Evolutionary conservation across 176 grass and related monocot species (phyloP), one percentile per base, ranked within the genome.

Genomic region (Ampelocalamus luodianensis): DNA sequence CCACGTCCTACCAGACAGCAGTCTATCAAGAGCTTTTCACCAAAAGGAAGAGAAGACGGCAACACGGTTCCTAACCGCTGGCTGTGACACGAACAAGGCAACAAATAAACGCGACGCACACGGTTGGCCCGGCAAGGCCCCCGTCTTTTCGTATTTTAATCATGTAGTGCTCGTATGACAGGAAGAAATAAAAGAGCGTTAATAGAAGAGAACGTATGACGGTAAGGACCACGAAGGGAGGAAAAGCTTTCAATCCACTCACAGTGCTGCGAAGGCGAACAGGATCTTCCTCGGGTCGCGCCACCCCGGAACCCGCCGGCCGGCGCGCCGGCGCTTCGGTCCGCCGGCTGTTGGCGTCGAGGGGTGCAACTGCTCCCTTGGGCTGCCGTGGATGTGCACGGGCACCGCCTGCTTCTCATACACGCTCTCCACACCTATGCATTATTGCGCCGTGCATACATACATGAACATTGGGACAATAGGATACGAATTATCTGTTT

Each of bases 221-320:
- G 1, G n/a, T 20, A 45, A 17, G 50, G 50, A 56, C 49, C 83
- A 59, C 38, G 16, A 27, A 78, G 64, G 65, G 45, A 46, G 10
- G n/a, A 55, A 20, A 15, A 9, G 40, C 13, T 63, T 42, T 39
- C 13, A 9, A 20, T 71, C 6, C 4, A 77, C 88, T 85, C 66
- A 89, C 88, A 89, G 16, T 34, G 88, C 83, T 56, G 88, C 88
- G 65, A 89, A 89, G 15, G 69, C 40, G 23, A 89, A 89, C 17
- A 89, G 77, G 61, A 85, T 85, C 51, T 85, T 81, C 70, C 77
- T 89, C 27, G 88, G 82, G 38, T 89, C 82, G 6, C 69, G 82
- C 88, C 82, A 85, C 8, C 77, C 70, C 0, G 71, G 40, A 49
- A 76, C 77, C 42, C 88, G 88, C 1, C 82, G 62, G 51, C 42